Base-by-base conservation (phyloP, 2,329 filamentous ascomycete species). In the Ceratocystis colombiana region DNA sequence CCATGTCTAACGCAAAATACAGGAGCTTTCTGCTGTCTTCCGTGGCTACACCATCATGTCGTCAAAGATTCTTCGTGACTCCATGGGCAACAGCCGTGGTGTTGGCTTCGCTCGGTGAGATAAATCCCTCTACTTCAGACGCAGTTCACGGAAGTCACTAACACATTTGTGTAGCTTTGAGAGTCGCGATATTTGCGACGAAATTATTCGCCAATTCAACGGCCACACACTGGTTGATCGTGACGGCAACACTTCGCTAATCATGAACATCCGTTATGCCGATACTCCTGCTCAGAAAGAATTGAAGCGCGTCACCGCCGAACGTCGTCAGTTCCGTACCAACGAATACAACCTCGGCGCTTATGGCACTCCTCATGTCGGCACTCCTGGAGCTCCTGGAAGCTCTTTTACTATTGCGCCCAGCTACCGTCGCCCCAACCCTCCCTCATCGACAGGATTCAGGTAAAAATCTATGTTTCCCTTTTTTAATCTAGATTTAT, bases 271-370 rank as follows among this genome's bases (percentile, higher is more conserved):
- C 71, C 92, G 94, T 70, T 99, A 96, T 75, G 93, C 95, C 69
- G 94, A 99, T 73, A 99, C 94, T 46, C 90, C 94, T 66, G 89
- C 93, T 69, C 94, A 99, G 77, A 99, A 99, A 80, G 86, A 94
- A 74, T 82, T 99, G 71, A 99, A 99, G 82, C 88, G 94, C 70
- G 88, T 96, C 74, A 97, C 93, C 53, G 91, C 94, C 41, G 91
- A 96, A 74, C 90, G 92, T 67, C 91, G 94, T 68, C 90, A 96
- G 73, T 97, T 96, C 78, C 90, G 94, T 68, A 94, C 93, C 67
- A 94, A 94, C 67, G 94, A 97, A 79, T 97, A 97, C 77, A 92
- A 92, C 72, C 86, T 87, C 68, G 84, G 85, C 67, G 85, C 85
- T 55, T 87, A 87, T 71, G 85, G 85, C 68, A 85, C 83, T 68